Conservation (phyloP, 1,284 basidiomycete species). For the Jaminaea rosea region DNA sequence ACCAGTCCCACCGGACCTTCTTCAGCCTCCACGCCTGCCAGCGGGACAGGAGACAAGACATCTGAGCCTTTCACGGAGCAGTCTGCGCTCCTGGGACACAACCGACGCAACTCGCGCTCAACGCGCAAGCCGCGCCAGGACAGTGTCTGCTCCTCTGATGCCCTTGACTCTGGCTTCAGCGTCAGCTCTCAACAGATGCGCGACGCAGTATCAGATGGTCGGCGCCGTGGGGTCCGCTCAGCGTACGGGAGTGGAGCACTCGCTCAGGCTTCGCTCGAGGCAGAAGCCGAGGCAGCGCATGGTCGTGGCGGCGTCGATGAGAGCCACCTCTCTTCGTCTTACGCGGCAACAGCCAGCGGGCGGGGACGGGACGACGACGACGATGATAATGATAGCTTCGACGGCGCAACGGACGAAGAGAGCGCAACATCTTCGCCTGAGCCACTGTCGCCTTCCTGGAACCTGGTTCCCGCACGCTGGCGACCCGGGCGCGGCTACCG, state of each 20-base stretch:
- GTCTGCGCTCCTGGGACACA: no score
- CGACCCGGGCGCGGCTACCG: constrained; percentile 18
- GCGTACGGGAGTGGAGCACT: constrained; percentile 27
- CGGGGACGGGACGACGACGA: constrained; percentile 7
- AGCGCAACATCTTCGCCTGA: neutral
- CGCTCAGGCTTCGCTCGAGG: constrained; percentile 19
- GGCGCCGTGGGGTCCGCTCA: neutral
- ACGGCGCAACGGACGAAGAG: constrained; percentile 2
- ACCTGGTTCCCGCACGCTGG: constrained; percentile 11
- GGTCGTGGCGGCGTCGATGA: neutral
- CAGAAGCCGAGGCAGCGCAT: neutral
- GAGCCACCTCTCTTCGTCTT: constrained; percentile 17
- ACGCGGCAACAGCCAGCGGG: constrained; percentile 4
- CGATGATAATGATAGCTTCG: constrained; percentile 4
- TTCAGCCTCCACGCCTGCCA: no score
- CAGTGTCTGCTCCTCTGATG: neutral
- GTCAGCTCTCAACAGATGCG: neutral
- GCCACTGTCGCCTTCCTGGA: constrained; percentile 18
- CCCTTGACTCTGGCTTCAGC: constrained; percentile 10
- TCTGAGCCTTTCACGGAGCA: no score
- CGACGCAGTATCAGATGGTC: neutral
- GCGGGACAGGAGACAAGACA: no score
- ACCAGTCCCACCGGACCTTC: no score
- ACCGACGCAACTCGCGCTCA: no score
- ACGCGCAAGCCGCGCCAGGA: neutral